These are phyloP conservation scores for Eucalyptus guilfoylei DNA, from an alignment of 345 rosid species.

Conservation along the genomic window DNA sequence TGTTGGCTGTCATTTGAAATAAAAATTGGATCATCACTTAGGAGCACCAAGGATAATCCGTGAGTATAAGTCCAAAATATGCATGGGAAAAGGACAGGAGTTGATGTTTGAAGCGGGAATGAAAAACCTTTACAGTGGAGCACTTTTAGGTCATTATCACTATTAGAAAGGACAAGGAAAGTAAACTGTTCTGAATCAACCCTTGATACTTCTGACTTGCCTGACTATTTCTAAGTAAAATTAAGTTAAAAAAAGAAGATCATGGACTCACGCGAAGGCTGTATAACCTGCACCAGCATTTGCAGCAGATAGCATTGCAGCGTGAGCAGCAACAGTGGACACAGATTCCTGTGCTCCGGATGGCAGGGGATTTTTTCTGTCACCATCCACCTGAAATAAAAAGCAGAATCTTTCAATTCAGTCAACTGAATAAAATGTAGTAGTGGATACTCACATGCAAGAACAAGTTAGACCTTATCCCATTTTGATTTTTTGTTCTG, in stretches of 20 bases:
- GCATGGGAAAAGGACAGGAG: not conserved
- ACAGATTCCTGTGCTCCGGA: constrained; percentile 53
- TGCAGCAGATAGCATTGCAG: constrained; percentile 46
- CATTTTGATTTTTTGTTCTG: constrained; percentile 90
- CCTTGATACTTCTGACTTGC: not conserved
- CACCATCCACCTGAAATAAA: constrained; percentile 67
- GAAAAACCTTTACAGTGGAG: not conserved
- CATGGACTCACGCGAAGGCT: constrained; percentile 66
- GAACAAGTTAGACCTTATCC: constrained; percentile 56
- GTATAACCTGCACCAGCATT: constrained; percentile 84
- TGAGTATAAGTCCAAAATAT: not conserved
- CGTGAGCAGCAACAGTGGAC: constrained; percentile 47
- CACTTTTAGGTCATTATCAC: not conserved
- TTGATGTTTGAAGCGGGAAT: not conserved
- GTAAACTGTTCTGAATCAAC: not conserved
- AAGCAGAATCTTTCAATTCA: not conserved
- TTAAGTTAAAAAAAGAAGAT: not conserved
- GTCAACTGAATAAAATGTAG: not conserved
- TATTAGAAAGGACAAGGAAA: not conserved
- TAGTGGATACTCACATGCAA: not conserved
- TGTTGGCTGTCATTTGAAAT: constrained; percentile 51
- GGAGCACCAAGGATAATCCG: not conserved
- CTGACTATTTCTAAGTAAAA: not conserved
- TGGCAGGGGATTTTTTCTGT: constrained; percentile 41
- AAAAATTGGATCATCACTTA: not conserved